These are phyloP conservation scores for Candida sanyaensis DNA, from an alignment of 1,139 yeast species.

Conservation along the genomic window DNA sequence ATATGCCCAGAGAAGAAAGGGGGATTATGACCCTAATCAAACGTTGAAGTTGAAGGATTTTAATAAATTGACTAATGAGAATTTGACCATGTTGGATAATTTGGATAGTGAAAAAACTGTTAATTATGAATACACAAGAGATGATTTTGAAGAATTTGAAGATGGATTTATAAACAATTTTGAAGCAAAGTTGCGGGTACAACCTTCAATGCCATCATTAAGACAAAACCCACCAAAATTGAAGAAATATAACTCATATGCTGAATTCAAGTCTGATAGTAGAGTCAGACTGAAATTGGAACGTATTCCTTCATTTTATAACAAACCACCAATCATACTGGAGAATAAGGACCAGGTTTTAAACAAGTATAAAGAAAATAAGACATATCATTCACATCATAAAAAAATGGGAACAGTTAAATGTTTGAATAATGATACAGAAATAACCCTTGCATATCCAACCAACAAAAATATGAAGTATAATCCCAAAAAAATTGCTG, in stretches of 20 bases:
- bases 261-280: slow-evolving; percentile 37
- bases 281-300: slow-evolving; percentile 40
- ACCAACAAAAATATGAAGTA: slow-evolving; percentile 47
- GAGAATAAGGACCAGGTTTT: slow-evolving; percentile 26
- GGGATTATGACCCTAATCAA: slow-evolving; percentile 20
- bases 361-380: slow-evolving; percentile 27
- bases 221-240: slow-evolving; percentile 16
- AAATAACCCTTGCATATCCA: slow-evolving; percentile 20
- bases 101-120: slow-evolving; percentile 37
- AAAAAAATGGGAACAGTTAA: slow-evolving; percentile 34
- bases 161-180: slow-evolving; percentile 30
- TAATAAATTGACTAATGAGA: slow-evolving; percentile 19
- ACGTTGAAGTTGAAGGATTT: slow-evolving; percentile 37
- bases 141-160: slow-evolving; percentile 43
- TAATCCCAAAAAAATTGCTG: slow-evolving; percentile 54
- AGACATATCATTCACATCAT: slow-evolving; percentile 12
- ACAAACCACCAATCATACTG: slow-evolving; percentile 17
- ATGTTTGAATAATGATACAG: slow-evolving; percentile 24
- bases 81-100: slow-evolving; percentile 24
- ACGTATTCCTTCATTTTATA: slow-evolving; percentile 46
- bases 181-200: slow-evolving; percentile 14
- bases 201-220: slow-evolving; percentile 16
- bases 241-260: slow-evolving; percentile 34
- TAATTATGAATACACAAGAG: slow-evolving; percentile 39
- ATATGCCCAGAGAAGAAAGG: slow-evolving; percentile 18